Base-by-base conservation (phyloP, 371 early-diverging fungal genomes). In the Nematocida displodere region DNA sequence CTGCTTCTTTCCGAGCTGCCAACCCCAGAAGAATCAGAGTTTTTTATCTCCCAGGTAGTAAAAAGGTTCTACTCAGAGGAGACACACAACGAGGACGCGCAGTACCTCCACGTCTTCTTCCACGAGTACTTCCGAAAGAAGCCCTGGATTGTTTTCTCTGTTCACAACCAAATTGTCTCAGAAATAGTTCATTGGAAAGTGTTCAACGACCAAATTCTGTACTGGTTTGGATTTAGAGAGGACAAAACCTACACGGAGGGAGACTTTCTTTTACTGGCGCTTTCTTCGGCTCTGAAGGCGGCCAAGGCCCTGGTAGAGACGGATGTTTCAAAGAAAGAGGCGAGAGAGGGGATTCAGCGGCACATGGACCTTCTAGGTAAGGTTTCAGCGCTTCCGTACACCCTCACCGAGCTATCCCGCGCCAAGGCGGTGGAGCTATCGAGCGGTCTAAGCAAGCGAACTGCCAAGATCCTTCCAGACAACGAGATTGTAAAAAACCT, bases 141-240 rank as follows among this genome's bases (percentile, higher is more conserved):
- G 11, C 61, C 47, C 26, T 61, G 39, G 33, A 56, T 47, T 8
- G 59, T 71, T 13, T 71, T 71, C 34, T 26, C 75, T 15, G 40
- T 62, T 15, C 61, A 71, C 48, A 24, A 7, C 0, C 24, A 34
- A 8, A 52, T 62, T 15, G 50, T 71, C 15, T 37, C 52, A 11
- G 29, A 58, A 34, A 46, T 71, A 36, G 61, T 59, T 33, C 62
- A 71, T 62, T 71, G 75, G 75, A 71, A 61, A 48, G 75, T 71
- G 4, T 58, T 71, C 26, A 71, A 71, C 34, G 75, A 71, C 39
- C 75, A 71, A 31, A 71, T 71, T 8, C n/a, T 71, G 3, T 59
- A 58, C 24, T 71, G 75, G 75, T 67, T 67, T 44, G 36, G 40
- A 13, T 26, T 34, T 42, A 47, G 50, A 28, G 47, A 61, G 34